phyloP scores from a whole-genome alignment of 768 basidiomycete species.

The Rubroboletus satanas region DNA sequence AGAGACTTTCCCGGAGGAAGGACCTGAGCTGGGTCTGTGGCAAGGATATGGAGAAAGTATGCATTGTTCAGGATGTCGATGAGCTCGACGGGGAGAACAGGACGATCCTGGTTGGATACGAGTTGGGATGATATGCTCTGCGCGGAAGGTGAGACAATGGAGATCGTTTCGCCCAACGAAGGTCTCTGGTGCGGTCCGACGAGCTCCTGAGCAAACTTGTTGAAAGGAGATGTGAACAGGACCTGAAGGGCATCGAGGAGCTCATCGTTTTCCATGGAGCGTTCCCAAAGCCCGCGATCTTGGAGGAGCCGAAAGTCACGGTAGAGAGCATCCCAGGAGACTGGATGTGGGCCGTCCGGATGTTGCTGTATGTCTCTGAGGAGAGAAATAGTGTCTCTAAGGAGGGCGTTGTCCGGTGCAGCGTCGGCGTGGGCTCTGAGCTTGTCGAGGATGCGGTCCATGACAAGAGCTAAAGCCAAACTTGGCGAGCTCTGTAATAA shows the following conservation, averaged over 20 bases:
- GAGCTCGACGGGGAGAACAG: conserved; percentile 51
- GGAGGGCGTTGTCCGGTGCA: conserved; percentile 13
- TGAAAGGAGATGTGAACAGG: conserved; percentile 10
- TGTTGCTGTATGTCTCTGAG: conserved; percentile 21
- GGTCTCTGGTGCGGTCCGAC: background rate
- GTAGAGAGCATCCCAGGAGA: conserved; percentile 24
- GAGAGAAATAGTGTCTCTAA: conserved; percentile 19
- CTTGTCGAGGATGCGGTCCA: conserved; percentile 28
- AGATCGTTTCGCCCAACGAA: conserved; percentile 4
- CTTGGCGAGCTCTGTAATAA: background rate
- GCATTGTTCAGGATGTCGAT: conserved; percentile 53
- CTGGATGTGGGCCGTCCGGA: conserved; percentile 13
- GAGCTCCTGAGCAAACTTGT: background rate
- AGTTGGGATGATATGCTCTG: conserved; percentile 14
- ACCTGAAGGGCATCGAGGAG: conserved; percentile 25
- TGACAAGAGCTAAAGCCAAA: conserved; percentile 5
- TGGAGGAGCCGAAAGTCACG: conserved; percentile 21
- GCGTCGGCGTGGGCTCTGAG: conserved; percentile 16
- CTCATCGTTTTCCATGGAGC: conserved; percentile 23
- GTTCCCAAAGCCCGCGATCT: conserved; percentile 26
- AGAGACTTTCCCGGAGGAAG: conserved; percentile 73
- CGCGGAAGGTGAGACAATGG: conserved; percentile 15
- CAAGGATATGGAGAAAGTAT: conserved; percentile 66
- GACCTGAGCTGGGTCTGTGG: conserved; percentile 54
- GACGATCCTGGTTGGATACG: conserved; percentile 20